Base-by-base conservation (phyloP, 768 basidiomycete species). In the Suillus ampliporus region DNA sequence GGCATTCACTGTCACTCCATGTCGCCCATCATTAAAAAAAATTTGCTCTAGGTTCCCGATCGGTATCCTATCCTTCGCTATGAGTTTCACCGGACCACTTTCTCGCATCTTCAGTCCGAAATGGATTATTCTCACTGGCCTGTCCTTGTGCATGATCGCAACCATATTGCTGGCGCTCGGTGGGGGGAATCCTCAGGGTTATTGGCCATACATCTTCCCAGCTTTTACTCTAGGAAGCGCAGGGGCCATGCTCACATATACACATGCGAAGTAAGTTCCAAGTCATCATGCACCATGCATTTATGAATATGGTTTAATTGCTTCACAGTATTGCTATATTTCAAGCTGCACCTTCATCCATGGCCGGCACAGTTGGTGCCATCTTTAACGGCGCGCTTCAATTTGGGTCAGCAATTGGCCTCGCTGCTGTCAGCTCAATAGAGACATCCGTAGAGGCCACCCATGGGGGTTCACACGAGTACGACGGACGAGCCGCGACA, bases 351-450 rank as follows among this genome's bases (percentile, higher is more conserved):
- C 84, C 84, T 6, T 62, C 81, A 9, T 75, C 76, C n/a, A 80
- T 83, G 68, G 78, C 84, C 5, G 86, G 86, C 44, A 83, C 81
- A 5, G 79, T 85, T 17, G 83, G 83, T 21, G 86, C 86, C 17
- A 81, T 87, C 44, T 84, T 85, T 76, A 84, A 84, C 61, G 78
- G 80, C 26, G 82, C 83, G 13, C 78, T 86, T 1, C 83, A 87
- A 69, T 73, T 84, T 61, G 84, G 84, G 38, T 78, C 78, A 11
- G 86, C 86, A 7, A 73, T 83, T 23, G 84, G 83, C 21, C 72
- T 83, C 37, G 82, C 86, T 15, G 77, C 78, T 28, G 77, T 84
- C 28, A 79, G 71, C 37, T 81, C 83, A 19, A 85, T 86, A 65
- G 72, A 83, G 73, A 76, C 78, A 4, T 81, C 80, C 44, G 74